Base-by-base conservation (phyloP, 768 basidiomycete species). In the Panellus pusillus region DNA sequence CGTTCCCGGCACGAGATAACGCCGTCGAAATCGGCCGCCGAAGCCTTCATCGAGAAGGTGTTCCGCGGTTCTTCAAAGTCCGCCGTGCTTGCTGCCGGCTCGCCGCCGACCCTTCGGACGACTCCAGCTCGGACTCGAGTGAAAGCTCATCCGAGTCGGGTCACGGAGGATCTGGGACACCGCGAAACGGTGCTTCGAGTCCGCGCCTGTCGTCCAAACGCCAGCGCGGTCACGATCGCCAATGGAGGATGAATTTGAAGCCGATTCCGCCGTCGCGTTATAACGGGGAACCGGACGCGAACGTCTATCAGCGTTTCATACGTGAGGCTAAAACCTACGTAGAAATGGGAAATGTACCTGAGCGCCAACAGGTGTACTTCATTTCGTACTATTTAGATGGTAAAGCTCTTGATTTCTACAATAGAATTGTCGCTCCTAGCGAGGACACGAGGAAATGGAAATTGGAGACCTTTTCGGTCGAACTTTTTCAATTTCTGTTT, bases 401-500 rank as follows among this genome's bases (percentile, higher is more conserved):
- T 0, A 63, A 63, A 4, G 74, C 74, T 0, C 66, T 67, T 29
- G 61, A 55, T 12, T 72, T 63, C 27, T 72, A 70, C 32, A 61
- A 58, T 9, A 50, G 45, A 1, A 55, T 64, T 17, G 64, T 73
- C 0, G 50, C 63, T 0, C 19, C 45, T n/a, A n/a, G n/a, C n/a
- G n/a, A n/a, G n/a, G n/a, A 1, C 41, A 57, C 7, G 47, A 54
- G 0, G 13, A 65, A 11, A 12, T 73, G 65, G 66, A 58, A 27
- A 3, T 29, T 74, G 0, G 28, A 57, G 8, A 18, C 60, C 0
- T 74, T 74, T 52, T 73, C 72, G 47, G 32, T 53, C 4, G 66
- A 62, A 32, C n/a, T n/a, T 75, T 13, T 74, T 71, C 47, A 63
- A 73, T 28, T 70, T 70, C 28, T 72, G 73, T 28, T 75, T 75